Evolutionary conservation across 257 asterid genomes (phyloP).

Genomic region (Solanum medicagineum): DNA sequence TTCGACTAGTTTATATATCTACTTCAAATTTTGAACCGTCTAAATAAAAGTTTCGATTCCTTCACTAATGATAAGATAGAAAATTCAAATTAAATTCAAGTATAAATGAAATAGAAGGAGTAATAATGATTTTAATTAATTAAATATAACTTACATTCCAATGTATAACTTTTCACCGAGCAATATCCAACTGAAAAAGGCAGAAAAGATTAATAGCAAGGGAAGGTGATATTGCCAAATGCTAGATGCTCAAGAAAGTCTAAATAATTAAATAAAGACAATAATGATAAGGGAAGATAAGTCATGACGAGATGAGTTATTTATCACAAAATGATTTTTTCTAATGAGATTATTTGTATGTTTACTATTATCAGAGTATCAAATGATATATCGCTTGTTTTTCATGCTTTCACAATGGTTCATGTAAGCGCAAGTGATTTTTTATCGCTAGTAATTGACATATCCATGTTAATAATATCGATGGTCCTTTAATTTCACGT

Average conservation of each 20-base stretch:
- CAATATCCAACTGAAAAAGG: constrained; percentile 72
- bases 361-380: neutral
- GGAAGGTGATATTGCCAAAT: constrained; percentile 20
- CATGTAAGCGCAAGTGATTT: too few species aligned
- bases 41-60: too few species aligned
- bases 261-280: neutral
- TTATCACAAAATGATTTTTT: neutral
- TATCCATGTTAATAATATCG: too few species aligned
- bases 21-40: too few species aligned
- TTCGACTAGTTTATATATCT: too few species aligned
- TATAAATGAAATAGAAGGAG: too few species aligned
- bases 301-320: neutral
- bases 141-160: constrained; percentile 43
- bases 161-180: constrained; percentile 42
- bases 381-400: neutral
- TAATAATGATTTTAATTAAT: too few species aligned
- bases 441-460: neutral
- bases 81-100: too few species aligned
- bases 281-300: neutral
- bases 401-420: too few species aligned
- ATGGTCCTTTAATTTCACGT: neutral
- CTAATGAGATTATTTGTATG: neutral
- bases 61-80: too few species aligned
- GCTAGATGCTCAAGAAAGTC: neutral
- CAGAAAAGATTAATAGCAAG: constrained; percentile 57